phyloP scores from a whole-genome alignment of 257 asterid genomes.

The Agastache rugosa region DNA sequence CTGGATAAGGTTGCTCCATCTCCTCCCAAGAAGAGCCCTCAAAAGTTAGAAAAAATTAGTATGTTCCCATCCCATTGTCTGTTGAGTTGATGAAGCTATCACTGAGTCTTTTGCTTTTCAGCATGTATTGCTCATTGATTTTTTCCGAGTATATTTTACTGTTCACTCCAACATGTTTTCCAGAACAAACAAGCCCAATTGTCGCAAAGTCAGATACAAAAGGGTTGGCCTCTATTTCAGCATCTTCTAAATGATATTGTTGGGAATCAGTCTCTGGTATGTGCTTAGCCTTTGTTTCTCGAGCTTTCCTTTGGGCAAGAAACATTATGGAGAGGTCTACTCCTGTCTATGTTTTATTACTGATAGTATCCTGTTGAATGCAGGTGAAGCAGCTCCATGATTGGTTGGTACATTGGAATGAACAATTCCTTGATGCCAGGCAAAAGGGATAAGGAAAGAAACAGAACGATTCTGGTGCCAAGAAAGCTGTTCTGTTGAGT shows the following conservation, averaged over 20 bases:
- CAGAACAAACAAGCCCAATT: slow-evolving; percentile 47
- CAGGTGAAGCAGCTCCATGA: slow-evolving; percentile 98
- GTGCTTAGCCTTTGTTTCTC: slow-evolving; percentile 39
- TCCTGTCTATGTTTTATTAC: slow-evolving; percentile 29
- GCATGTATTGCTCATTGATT: slow-evolving; percentile 17
- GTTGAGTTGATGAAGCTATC: slow-evolving; percentile 27
- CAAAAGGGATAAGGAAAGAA: slow-evolving; percentile 79
- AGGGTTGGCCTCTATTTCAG: slow-evolving; percentile 46
- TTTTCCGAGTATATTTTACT: slow-evolving; percentile 6
- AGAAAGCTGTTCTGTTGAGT: slow-evolving; percentile 86
- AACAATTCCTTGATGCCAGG: slow-evolving; percentile 65
- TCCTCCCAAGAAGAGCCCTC: slow-evolving; percentile 66
- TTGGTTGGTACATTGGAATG: slow-evolving; percentile 87
- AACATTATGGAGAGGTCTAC: slow-evolving; percentile 23
- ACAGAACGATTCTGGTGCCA: slow-evolving; percentile 83
- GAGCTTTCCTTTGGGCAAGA: slow-evolving; percentile 27
- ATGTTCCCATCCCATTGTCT: slow-evolving; percentile 37
- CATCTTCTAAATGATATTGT: slow-evolving; percentile 71
- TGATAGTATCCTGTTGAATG: slow-evolving; percentile 41
- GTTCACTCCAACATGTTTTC: slow-evolving; percentile 31
- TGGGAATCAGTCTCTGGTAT: slow-evolving; percentile 92
- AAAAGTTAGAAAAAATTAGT: slow-evolving; percentile 51
- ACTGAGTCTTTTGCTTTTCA: slow-evolving; percentile 7
- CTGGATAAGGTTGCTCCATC: slow-evolving; percentile 60
- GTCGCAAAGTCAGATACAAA: slow-evolving; percentile 48